Percentiles rank a stretch among this genome's conserved stretches.
Evolutionary conservation across 371 early-diverging fungal species (phyloP).

Genomic region (Rhizopus sp.): DNA sequence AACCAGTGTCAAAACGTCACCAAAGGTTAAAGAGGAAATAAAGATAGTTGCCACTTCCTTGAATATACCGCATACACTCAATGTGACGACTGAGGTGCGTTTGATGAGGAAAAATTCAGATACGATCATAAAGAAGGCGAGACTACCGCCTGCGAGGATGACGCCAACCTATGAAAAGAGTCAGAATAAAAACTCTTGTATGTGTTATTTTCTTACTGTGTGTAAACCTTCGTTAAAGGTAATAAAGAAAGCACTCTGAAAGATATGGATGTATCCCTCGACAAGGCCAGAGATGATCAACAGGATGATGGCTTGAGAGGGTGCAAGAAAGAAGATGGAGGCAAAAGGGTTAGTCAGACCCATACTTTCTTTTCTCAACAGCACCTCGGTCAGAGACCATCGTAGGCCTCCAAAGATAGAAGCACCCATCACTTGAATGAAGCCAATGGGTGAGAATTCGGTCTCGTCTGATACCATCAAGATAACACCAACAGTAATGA

Average conservation of each 20-base stretch:
- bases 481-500: conserved; percentile 79
- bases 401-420: conserved; percentile 84
- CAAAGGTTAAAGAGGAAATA: conserved; percentile 67
- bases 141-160: conserved; percentile 67
- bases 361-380: conserved; percentile 71
- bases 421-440: conserved; percentile 70
- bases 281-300: conserved; percentile 63
- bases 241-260: conserved; percentile 53
- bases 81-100: conserved; percentile 84
- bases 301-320: conserved; percentile 71
- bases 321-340: conserved; percentile 73
- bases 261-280: conserved; percentile 62
- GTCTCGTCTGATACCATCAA: conserved; percentile 87
- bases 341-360: conserved; percentile 87
- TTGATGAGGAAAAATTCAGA: conserved; percentile 87
- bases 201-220: conserved; percentile 30
- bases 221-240: conserved; percentile 35
- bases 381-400: conserved; percentile 88
- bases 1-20: conserved; percentile 67
- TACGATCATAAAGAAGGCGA: conserved; percentile 89
- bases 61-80: conserved; percentile 91
- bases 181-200: not conserved
- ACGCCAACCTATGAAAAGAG: conserved; percentile 26
- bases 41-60: conserved; percentile 84
- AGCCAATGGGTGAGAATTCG: conserved; percentile 69